Evolutionary conservation across 2,329 filamentous ascomycete species (phyloP), one percentile per base, ranked within the genome.

Genomic region (Ilyonectria destructans): DNA sequence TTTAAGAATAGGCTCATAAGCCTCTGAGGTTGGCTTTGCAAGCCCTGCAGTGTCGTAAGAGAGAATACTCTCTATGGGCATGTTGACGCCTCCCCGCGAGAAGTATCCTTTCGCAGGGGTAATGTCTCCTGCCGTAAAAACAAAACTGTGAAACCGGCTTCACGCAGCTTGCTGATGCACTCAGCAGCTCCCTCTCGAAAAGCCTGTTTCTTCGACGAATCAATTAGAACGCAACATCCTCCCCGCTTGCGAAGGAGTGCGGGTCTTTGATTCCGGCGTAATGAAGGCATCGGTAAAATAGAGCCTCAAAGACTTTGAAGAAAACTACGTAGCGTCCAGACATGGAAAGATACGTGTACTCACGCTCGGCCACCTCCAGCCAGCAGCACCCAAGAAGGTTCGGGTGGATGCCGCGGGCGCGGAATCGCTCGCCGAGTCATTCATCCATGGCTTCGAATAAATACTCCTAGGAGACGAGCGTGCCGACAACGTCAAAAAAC

Each of bases 401-500:
- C 2, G 62, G 62, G 56, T 65, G 62, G 19, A 65, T 60, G 33
- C 56, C 56, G 17, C 40, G 55, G 40, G 62, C 62, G 19, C 40
- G 56, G 23, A 65, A 56, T 29, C 57, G 56, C 49, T 65, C 62
- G 21, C 62, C 40, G 2, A 65, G 49, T 19, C 62, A 56, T 31
- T 59, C 48, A 49, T 65, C 40, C 31, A 65, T 60, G 21, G 62
- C 62, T n/a, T 65, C 62, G 21, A 65, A 65, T 23, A 65, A 40
- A 21, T 65, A 49, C 56, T 60, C 67, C 10, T 74, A 74, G 6
- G 67, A 61, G 0, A 74, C 67, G 2, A 65, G 54, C 2, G 71
- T 74, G 2, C 69, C 71, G 1, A 73, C 71, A 1, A 74, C 57
- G n/a, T 74, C 71, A 33, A 74, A 74, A 74, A 17, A 74, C 62